Percentiles rank a stretch among this genome's conserved stretches.
These are phyloP conservation scores for Myochromella boudieri DNA, from an alignment of 768 basidiomycete species.

Conservation along the genomic window DNA sequence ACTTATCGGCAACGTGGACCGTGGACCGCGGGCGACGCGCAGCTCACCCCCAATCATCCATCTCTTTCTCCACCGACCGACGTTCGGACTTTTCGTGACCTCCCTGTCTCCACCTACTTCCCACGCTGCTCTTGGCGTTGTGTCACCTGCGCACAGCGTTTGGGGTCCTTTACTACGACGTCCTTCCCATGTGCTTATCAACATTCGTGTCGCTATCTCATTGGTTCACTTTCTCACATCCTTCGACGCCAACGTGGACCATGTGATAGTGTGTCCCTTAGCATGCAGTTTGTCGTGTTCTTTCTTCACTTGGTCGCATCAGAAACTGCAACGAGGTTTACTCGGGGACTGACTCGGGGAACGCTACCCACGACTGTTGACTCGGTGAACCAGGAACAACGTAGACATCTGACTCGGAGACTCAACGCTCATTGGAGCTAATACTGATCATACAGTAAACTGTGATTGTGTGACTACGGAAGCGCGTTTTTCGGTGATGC, in stretches of 20 bases:
- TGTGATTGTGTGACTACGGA: no score
- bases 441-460: no score
- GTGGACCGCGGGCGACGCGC: no score
- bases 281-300: neutral
- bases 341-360: slow-evolving; percentile 11
- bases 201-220: neutral
- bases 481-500: no score
- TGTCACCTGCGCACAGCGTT: neutral
- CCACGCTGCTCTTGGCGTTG: slow-evolving; percentile 1
- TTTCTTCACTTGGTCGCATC: neutral
- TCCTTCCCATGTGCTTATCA: neutral
- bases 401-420: slow-evolving; percentile 1
- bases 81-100: neutral
- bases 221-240: neutral
- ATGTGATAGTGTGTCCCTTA: neutral
- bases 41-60: no score
- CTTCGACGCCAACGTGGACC: neutral
- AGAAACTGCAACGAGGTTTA: neutral
- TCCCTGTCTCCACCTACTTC: neutral
- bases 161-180: neutral
- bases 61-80: slow-evolving; percentile 1
- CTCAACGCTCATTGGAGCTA: no score
- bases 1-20: neutral
- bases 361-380: slow-evolving; percentile 6
- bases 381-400: slow-evolving; percentile 1